Conservation (phyloP, 1,284 basidiomycete species). For the Phlebopus sp. region DNA sequence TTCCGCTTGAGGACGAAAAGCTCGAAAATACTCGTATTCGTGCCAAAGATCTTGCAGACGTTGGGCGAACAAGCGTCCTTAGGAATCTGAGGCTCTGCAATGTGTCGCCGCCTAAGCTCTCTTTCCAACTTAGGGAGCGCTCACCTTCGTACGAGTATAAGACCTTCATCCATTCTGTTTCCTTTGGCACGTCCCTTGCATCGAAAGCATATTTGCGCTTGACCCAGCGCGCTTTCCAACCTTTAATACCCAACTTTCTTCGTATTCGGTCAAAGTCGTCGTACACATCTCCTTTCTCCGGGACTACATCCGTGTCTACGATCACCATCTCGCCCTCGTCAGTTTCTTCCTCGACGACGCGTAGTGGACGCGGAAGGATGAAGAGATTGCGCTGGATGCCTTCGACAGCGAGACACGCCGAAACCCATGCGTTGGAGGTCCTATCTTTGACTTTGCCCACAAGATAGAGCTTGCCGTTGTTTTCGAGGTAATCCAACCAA, state of each 20-base stretch:
- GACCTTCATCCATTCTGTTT: constrained; percentile 88
- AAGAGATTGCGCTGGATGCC: constrained; percentile 92
- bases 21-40: constrained; percentile 92
- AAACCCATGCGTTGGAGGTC: constrained; percentile 65
- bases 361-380: constrained; percentile 76
- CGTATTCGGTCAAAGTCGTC: constrained; percentile 84
- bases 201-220: constrained; percentile 94
- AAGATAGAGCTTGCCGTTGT: constrained; percentile 76
- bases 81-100: constrained; percentile 60
- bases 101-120: constrained; percentile 1
- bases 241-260: constrained; percentile 71
- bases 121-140: constrained; percentile 17
- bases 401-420: constrained; percentile 85
- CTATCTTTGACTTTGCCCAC: constrained; percentile 88
- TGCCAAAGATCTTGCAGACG: constrained; percentile 89
- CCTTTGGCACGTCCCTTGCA: constrained; percentile 77
- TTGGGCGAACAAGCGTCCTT: constrained; percentile 76
- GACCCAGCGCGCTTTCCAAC: constrained; percentile 82
- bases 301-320: constrained; percentile 76
- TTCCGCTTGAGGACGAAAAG: constrained; percentile 93
- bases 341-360: constrained; percentile 52
- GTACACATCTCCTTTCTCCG: constrained; percentile 71
- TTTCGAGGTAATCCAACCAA: constrained; percentile 92
- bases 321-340: constrained; percentile 46
- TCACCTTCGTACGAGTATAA: constrained; percentile 81